Evolutionary conservation across 192 early-diverging fungal genomes (phyloP), one percentile per base, ranked within the genome.

Genomic region (Anaeromyces robustus): DNA sequence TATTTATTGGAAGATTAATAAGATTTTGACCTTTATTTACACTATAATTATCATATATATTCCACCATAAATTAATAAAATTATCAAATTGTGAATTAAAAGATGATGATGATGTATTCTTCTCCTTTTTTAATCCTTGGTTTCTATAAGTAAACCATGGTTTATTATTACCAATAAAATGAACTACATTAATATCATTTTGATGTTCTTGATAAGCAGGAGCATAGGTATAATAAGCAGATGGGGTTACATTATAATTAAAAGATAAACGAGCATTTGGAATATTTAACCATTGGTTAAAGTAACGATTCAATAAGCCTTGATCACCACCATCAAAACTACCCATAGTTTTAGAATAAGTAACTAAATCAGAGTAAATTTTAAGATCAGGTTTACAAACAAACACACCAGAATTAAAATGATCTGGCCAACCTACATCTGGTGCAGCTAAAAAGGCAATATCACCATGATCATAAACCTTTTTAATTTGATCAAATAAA

Each of bases 331-430:
- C 95, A 89, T 79, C 78, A 31, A 79, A 78, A 68, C 26, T 68
- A n/a, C 26, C 52, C 0, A 11, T n/a, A 26, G 52, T 26, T 68
- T n/a, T 68, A 26, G 52, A 68, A 68, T n/a, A 68, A n/a, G 26
- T 68, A 26, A 68, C 7, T 11, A 68, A 68, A n/a, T 68, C 52
- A 0, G 26, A n/a, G 28, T n/a, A 68, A 1, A 26, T 68, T 68
- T 68, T 22, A n/a, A 68, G 52, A 68, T 85, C 84, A 29, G 95
- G 93, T 77, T 86, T 84, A 26, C 87, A 86, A 52, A 93, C 93
- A 89, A 98, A 93, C 0, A 98, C 95, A 6, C 96, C 97, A 68
- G 97, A 97, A 84, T 98, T 98, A 87, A 98, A 98, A 68, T 68
- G 17, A 83, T 98, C 96, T 0, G 96, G 97, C 96, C 96, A 98